Conservation (phyloP, 352 stramenopile genomes). For the Phytophthora agathidicida region DNA sequence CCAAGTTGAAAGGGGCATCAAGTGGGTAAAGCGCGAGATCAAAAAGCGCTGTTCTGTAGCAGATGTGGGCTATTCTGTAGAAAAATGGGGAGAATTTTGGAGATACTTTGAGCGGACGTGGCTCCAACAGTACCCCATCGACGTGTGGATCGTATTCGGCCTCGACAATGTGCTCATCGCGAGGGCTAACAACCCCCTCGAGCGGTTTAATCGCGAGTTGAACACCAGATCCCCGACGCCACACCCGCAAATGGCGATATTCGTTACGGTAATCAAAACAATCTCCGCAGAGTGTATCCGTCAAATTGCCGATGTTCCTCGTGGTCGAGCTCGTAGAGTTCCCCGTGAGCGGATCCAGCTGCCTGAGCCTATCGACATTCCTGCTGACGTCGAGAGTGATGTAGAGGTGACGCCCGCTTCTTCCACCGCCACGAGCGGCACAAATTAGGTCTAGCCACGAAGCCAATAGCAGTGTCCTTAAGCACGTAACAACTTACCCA, state of each 20-base stretch:
- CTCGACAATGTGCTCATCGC: slow-evolving; percentile 3
- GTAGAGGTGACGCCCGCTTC: too few species aligned
- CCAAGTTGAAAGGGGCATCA: too few species aligned
- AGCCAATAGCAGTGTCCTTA: too few species aligned
- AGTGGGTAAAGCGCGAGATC: too few species aligned
- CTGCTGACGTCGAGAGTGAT: background rate
- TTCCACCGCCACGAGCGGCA: too few species aligned
- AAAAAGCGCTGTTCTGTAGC: background rate
- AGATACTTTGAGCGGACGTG: slow-evolving; percentile 3
- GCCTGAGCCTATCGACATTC: background rate
- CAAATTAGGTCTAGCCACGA: too few species aligned
- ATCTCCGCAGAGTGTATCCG: background rate
- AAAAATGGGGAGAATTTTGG: slow-evolving; percentile 4
- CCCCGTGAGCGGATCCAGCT: background rate
- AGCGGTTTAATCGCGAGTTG: background rate
- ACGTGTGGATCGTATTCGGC: slow-evolving; percentile 1
- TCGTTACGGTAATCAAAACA: slow-evolving; percentile 1
- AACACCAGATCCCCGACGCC: background rate
- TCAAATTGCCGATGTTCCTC: background rate
- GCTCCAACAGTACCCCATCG: background rate
- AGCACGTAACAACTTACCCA: too few species aligned
- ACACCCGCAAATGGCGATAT: slow-evolving; percentile 4
- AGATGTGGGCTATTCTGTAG: background rate
- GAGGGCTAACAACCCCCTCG: background rate
- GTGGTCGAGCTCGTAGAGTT: background rate